Evolutionary conservation across 192 early-diverging fungal genomes (phyloP), one percentile per base, ranked within the genome.

Genomic region (Chytriomyces confervae): DNA sequence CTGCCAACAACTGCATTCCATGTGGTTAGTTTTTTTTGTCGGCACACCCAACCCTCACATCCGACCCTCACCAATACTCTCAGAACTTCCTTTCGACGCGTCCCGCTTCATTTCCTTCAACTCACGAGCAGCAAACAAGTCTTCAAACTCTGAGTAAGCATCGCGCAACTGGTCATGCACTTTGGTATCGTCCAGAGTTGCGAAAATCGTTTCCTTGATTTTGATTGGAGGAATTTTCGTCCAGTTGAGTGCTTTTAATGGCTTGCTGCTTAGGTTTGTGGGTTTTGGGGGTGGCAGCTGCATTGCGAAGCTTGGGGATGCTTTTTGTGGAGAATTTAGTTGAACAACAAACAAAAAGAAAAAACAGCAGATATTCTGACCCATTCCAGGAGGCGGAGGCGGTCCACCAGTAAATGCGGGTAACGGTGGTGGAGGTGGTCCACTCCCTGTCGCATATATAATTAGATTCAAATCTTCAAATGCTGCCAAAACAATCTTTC

Each of bases 241-340:
- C 87, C 87, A 88, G 75, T 88, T 88, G 75, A 88, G 83, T 0
- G 85, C 83, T 69, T 87, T 87, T 50, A 88, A 79, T 36, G 85
- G 85, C 65, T 88, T 88, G n/a, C 80, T 79, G 8, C 78, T 71
- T 46, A 88, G 50, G 60, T 88, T 88, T 5, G 77, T 78, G 9
- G 79, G 71, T 61, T 88, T 88, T 6, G 81, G 65, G 0, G 76
- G 75, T 11, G 80, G 80, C 16, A 43, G 69, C 24, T 77, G 64
- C 23, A 74, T 61, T 5, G 70, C 69, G 20, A 69, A 43, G 20
- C 47, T 7, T 11, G 20, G 60, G n/a, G 23, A 24, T 5, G 49
- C 45, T 18, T 36, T 36, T 36, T 36, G 29, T 36, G 29, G 29
- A 36, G 29, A 36, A 36, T 36, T 44, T 6, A 61, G 47, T 64